phyloP scores from a whole-genome alignment of 805 yeast species.

The Dipodascus geniculatus region DNA sequence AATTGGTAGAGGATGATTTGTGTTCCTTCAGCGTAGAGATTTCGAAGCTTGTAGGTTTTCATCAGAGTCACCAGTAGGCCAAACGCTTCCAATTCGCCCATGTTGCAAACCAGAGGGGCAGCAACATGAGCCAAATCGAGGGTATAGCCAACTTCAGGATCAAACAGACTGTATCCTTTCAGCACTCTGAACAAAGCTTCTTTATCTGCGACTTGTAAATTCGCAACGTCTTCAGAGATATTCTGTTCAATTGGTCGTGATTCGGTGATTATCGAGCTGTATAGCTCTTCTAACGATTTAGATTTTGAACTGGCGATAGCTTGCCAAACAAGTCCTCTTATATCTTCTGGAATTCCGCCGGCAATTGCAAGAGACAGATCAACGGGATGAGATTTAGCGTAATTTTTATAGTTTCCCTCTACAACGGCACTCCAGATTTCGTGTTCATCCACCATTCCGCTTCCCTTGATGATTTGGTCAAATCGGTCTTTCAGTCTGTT shows the following conservation, averaged over 20 bases:
- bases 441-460: neutral
- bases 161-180: constrained; percentile 74
- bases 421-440: constrained; percentile 71
- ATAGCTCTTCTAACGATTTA: constrained; percentile 46
- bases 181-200: constrained; percentile 64
- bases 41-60: constrained; percentile 71
- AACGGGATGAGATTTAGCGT: constrained; percentile 51
- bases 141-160: constrained; percentile 91
- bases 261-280: constrained; percentile 36
- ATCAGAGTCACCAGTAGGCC: constrained; percentile 68
- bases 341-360: constrained; percentile 71
- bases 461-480: neutral
- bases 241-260: constrained; percentile 57
- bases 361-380: constrained; percentile 50
- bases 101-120: constrained; percentile 72
- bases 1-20: constrained; percentile 78
- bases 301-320: constrained; percentile 70
- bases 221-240: constrained; percentile 68
- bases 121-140: constrained; percentile 95
- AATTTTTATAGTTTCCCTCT: constrained; percentile 61
- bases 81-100: constrained; percentile 77
- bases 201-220: constrained; percentile 33
- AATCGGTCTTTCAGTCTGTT: neutral
- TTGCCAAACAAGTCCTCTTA: constrained; percentile 91
- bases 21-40: constrained; percentile 85